Percentiles rank a stretch among this genome's conserved stretches.
Conservation (phyloP, 78 protist genomes). For the Speleostelium caveatum region DNA sequence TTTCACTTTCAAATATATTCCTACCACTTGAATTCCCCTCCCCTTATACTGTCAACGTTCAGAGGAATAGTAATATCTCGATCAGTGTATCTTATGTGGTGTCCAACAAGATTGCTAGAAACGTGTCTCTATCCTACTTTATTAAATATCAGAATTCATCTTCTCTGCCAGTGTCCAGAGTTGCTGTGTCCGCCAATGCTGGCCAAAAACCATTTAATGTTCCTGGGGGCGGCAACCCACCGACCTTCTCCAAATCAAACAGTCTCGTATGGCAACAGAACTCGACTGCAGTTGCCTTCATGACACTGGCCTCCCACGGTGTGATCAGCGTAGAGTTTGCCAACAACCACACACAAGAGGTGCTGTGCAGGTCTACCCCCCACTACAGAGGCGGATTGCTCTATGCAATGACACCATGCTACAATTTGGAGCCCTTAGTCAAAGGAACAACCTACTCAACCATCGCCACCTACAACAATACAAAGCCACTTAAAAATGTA, state of each 20-base stretch:
- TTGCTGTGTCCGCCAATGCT: constrained; percentile 36
- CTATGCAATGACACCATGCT: constrained; percentile 43
- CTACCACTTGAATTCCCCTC: constrained; percentile 60
- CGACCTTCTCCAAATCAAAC: neutral
- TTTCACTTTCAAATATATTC: constrained; percentile 53
- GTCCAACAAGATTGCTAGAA: neutral
- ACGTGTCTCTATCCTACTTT: neutral
- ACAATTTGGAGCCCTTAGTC: neutral
- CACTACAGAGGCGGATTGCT: neutral
- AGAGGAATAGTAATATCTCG: neutral
- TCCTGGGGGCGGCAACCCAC: neutral
- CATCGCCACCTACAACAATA: constrained; percentile 22
- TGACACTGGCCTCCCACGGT: constrained; percentile 42
- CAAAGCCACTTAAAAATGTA: constrained; percentile 22
- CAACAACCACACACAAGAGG: constrained; percentile 51
- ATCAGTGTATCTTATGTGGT: neutral
- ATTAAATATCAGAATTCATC: constrained; percentile 23
- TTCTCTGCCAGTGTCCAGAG: constrained; percentile 23
- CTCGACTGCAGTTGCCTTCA: constrained; percentile 13
- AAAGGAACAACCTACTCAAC: constrained; percentile 50
- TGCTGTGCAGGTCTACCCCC: constrained; percentile 37
- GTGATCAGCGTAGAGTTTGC: constrained; percentile 9
- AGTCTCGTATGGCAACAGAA: constrained; percentile 34
- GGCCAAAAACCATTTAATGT: constrained; percentile 37
- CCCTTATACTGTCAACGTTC: constrained; percentile 32